Evolutionary conservation across 2,329 filamentous ascomycete genomes (phyloP), one percentile per base, ranked within the genome.

Genomic region (Diaporthe ilicicola): DNA sequence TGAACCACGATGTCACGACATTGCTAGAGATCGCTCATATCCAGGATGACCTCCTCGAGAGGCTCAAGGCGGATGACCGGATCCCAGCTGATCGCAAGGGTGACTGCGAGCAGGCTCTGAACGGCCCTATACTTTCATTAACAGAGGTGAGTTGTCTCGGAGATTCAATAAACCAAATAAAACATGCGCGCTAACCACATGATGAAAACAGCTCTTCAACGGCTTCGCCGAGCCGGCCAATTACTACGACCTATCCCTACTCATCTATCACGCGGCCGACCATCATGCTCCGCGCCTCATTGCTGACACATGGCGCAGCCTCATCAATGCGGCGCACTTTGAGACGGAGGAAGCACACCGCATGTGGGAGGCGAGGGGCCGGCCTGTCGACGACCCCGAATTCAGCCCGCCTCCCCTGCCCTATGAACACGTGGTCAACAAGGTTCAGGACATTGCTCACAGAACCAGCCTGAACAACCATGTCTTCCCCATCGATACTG

Each of bases 21-120:
- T 86, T 97, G 54, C 89, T 99, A 12, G 96, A 99, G 76, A 90
- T 98, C 62, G 95, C 95, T 17, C 95, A 96, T 77, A 96, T 99
- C 67, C 96, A 99, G 80, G 94, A 97, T 78, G 96, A 99, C 76
- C 82, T 98, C 51, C 81, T 98, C 29, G 92, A 94, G 78, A 89
- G 94, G 55, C 84, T 99, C 66, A 90, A 87, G 78, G 87, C 87
- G 12, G 96, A 99, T 74, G 79, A 84, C 1, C 90, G 96, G 53
- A 87, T 98, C 46, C 83, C 86, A 15, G 82, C 85, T 0, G 89
- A 92, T 61, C 89, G 90, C 53, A 90, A 89, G 76, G 82, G 84
- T 0, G 88, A 92, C 70, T 89, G 97, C 29, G 82, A 93, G 71
- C 80, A 86, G 54, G 86, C 89, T 39, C 88, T 98, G 46, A 91